Percentiles rank a stretch among this genome's conserved stretches.
These are phyloP conservation scores for Tylopilus sp. DNA, from an alignment of 768 basidiomycete species.

Conservation along the genomic window DNA sequence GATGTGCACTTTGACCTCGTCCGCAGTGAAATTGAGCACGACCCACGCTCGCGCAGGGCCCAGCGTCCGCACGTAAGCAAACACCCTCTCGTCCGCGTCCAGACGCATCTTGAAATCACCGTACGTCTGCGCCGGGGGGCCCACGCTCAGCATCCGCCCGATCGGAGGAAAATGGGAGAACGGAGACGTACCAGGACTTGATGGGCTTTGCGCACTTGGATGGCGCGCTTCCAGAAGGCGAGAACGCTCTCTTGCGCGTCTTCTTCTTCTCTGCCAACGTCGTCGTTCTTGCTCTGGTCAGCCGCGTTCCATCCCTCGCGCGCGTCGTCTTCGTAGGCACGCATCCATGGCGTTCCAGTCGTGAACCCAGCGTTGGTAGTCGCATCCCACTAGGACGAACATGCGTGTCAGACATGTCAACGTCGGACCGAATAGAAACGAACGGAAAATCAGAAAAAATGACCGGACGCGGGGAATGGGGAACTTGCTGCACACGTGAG, in stretches of 20 bases:
- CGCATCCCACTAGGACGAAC: slow-evolving; percentile 51
- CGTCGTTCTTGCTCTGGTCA: not conserved
- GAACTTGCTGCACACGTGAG: not conserved
- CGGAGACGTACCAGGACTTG: slow-evolving; percentile 46
- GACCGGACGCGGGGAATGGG: not conserved
- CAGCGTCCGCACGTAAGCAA: slow-evolving; percentile 50
- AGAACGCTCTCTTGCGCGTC: slow-evolving; percentile 43
- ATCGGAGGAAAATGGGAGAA: too few relatives aligned
- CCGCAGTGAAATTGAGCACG: slow-evolving; percentile 45
- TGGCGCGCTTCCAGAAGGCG: slow-evolving; percentile 57
- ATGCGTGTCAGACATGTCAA: not conserved
- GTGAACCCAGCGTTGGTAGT: slow-evolving; percentile 61
- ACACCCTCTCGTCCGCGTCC: slow-evolving; percentile 44
- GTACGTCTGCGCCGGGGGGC: slow-evolving; percentile 41
- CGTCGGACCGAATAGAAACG: not conserved
- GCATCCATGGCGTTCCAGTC: slow-evolving; percentile 67
- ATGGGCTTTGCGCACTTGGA: slow-evolving; percentile 50
- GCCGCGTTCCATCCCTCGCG: slow-evolving; percentile 49
- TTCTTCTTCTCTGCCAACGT: not conserved
- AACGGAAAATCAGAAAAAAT: not conserved
- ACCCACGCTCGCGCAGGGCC: slow-evolving; percentile 35
- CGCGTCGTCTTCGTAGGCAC: slow-evolving; percentile 63
- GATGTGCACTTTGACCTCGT: slow-evolving; percentile 19
- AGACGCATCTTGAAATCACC: slow-evolving; percentile 57
- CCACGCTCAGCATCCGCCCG: too few relatives aligned